These are phyloP conservation scores for Trichosanthes truncata DNA, from an alignment of 306 rosid species.

Conservation along the genomic window DNA sequence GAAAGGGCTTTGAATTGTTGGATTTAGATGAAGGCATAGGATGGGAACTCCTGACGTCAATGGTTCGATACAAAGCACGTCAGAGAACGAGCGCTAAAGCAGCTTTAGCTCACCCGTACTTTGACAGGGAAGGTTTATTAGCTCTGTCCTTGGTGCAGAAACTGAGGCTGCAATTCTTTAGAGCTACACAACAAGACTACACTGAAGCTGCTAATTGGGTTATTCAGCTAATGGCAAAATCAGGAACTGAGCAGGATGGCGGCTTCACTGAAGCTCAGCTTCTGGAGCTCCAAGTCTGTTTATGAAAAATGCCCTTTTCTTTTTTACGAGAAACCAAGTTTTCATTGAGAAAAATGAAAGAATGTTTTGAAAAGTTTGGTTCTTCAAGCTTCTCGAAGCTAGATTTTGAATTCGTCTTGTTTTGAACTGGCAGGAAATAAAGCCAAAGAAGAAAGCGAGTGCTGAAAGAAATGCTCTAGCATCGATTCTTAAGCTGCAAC, in stretches of 20 bases:
- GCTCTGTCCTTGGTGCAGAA: constrained; percentile 78
- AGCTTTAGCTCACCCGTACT: constrained; percentile 85
- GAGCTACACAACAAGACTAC: constrained; percentile 83
- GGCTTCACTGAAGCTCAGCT: constrained; percentile 98
- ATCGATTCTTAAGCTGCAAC: constrained; percentile 64
- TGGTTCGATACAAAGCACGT: constrained; percentile 80
- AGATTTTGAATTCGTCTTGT: not conserved
- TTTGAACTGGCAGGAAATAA: constrained; percentile 37
- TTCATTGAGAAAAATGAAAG: not conserved
- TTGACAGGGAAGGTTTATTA: constrained; percentile 68
- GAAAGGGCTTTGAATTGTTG: constrained; percentile 80
- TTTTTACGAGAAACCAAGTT: not conserved
- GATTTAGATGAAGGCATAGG: constrained; percentile 88
- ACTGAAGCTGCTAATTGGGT: constrained; percentile 84
- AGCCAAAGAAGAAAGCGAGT: constrained; percentile 61
- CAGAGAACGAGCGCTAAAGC: constrained; percentile 87
- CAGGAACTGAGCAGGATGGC: constrained; percentile 76
- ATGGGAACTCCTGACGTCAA: constrained; percentile 88
- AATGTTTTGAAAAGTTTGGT: not conserved
- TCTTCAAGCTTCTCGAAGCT: not conserved
- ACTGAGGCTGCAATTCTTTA: constrained; percentile 56
- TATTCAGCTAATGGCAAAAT: constrained; percentile 73
- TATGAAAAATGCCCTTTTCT: not conserved
- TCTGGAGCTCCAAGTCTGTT: constrained; percentile 61
- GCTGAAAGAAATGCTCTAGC: constrained; percentile 68